Base-by-base conservation (phyloP, 2,329 filamentous ascomycete species). In the Cercospora zeae-maydis region DNA sequence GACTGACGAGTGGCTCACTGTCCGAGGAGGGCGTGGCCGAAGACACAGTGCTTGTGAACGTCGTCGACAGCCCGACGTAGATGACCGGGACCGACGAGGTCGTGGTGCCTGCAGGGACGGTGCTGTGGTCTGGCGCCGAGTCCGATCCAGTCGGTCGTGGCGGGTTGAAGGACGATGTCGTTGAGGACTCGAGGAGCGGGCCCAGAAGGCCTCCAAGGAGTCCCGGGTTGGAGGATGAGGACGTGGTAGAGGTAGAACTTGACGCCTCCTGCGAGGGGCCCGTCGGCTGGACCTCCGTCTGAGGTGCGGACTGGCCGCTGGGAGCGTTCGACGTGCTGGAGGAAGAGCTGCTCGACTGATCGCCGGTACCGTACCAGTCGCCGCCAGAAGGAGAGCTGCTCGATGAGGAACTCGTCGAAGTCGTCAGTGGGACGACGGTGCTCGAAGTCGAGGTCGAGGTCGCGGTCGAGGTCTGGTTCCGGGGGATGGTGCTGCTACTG, bases 51-150 rank as follows among this genome's bases (percentile, higher is more conserved):
- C 56, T 59, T 9, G 56, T 59, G 9, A 59, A 59, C 16, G 56
- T 59, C 21, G 49, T 61, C 19, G 58, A 57, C 9, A 76, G 63
- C 14, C 74, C 74, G 24, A 76, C 72, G 33, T 73, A 72, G 63
- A 75, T 72, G 8, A 71, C 67, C 36, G 63, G 47, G 3, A 58
- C 57, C 14, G 54, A 66, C 1, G 64, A 60, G 16, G 63, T 66
- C 24, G n/a, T 56, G 52, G 58, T 66, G 30, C 51, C 33, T 13
- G 57, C 33, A 33, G 65, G 37, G 8, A 53, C 19, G 8, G 60
- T 66, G 16, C 33, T 30, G 27, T 59, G 61, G n/a, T 39, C 59
- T 51, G 47, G 19, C 13, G 53, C 37, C 4, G 57, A 14, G 19
- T 62, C 65, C 14, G 59, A 55, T 34, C 54, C 61, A 49, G 61